Evolutionary conservation across 257 asterid genomes (phyloP).

Genomic region (Coffea eugenioides): DNA sequence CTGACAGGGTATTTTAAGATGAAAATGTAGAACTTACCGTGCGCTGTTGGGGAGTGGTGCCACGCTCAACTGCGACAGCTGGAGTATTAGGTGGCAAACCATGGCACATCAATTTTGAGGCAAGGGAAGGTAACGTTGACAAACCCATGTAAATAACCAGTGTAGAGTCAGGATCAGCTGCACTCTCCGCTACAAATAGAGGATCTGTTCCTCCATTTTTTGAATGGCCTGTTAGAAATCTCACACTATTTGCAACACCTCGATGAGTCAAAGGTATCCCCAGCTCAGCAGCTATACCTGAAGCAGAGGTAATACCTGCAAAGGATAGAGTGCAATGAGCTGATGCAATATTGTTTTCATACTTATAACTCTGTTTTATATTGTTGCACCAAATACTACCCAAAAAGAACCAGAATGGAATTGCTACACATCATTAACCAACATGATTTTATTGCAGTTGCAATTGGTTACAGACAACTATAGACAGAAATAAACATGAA

Average conservation of each 20-base stretch:
- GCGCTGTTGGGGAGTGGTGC: constrained; percentile 97
- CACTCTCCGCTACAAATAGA: constrained; percentile 81
- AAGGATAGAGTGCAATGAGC: constrained; percentile 10
- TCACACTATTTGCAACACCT: constrained; percentile 84
- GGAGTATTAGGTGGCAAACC: constrained; percentile 92
- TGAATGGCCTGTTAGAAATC: constrained; percentile 93
- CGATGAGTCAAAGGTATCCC: constrained; percentile 98
- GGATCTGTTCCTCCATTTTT: constrained; percentile 94
- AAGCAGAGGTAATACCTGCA: constrained; percentile 96
- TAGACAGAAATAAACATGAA: neutral
- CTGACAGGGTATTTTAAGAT: neutral
- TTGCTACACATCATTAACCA: neutral
- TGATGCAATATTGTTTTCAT: neutral
- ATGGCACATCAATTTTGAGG: constrained; percentile 59
- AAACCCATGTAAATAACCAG: constrained; percentile 92
- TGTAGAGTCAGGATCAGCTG: constrained; percentile 88
- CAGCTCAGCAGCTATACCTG: constrained; percentile 95
- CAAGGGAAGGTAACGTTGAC: constrained; percentile 88
- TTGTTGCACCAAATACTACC: neutral
- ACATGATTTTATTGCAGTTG: neutral
- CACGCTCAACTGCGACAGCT: constrained; percentile 91
- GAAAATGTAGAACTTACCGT: constrained; percentile 28
- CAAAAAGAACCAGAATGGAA: neutral
- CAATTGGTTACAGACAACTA: neutral
- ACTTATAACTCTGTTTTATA: neutral